A percentile compares a stretch with the other conserved stretches of the same genome.
Conservation (phyloP, 148 eudicot species). For the Silene uniflora region DNA sequence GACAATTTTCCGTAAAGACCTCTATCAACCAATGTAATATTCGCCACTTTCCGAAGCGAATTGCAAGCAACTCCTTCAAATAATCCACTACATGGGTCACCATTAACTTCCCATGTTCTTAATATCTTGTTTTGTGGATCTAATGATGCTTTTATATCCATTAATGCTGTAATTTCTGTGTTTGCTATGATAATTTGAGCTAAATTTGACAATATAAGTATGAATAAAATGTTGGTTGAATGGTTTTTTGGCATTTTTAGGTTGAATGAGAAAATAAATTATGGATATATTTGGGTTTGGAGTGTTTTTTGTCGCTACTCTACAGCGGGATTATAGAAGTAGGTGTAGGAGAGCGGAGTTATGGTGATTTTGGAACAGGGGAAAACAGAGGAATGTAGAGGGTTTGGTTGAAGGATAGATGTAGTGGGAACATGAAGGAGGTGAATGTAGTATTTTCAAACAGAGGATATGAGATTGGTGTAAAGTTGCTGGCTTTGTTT, state of each 20-base stretch:
- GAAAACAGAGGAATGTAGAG: conserved; percentile 11
- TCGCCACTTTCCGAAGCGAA: conserved; percentile 63
- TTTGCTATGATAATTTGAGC: conserved; percentile 27
- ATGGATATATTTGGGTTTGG: background rate
- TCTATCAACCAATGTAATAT: conserved; percentile 65
- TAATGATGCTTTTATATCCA: conserved; percentile 63
- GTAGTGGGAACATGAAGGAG: conserved; percentile 26
- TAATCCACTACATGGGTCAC: conserved; percentile 65
- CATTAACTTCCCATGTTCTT: conserved; percentile 49
- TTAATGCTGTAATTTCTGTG: conserved; percentile 63
- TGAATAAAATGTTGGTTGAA: background rate
- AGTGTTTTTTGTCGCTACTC: too few relatives aligned
- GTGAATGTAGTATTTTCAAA: conserved; percentile 25
- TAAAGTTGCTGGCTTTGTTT: conserved; percentile 14
- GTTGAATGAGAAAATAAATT: background rate
- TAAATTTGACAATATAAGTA: conserved; percentile 2
- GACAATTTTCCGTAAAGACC: conserved; percentile 61
- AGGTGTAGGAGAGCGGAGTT: too few relatives aligned
- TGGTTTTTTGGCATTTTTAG: conserved; percentile 11
- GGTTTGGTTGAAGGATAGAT: conserved; percentile 21
- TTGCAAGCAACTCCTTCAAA: conserved; percentile 86
- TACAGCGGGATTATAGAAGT: too few relatives aligned
- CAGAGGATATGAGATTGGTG: conserved; percentile 12
- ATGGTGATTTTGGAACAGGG: background rate
- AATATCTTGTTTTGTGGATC: conserved; percentile 68